These are phyloP conservation scores for Neopestalotiopsis sp. DNA, from an alignment of 2,329 filamentous ascomycete genomes.

Conservation along the genomic window DNA sequence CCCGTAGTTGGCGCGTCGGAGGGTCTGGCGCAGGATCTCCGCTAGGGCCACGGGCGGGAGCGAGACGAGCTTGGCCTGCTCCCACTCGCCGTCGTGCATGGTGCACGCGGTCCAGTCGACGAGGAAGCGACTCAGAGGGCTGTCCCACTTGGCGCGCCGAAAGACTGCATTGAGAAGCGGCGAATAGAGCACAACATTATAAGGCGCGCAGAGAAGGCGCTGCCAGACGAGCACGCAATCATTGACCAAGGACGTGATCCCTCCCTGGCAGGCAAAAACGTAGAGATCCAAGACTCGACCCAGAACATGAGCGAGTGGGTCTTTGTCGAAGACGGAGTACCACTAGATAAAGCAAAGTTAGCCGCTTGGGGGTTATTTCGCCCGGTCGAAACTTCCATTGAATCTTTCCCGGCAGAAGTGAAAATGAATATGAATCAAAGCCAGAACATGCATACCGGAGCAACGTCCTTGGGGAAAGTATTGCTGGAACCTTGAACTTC, in stretches of 20 bases:
- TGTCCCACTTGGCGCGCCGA: neutral
- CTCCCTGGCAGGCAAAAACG: neutral
- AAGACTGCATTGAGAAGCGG: neutral
- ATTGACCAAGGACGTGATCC: neutral
- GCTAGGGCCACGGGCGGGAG: neutral
- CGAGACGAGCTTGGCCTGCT: neutral
- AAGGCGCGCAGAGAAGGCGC: neutral
- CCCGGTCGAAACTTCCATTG: too few relatives aligned
- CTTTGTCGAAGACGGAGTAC: neutral
- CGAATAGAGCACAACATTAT: neutral
- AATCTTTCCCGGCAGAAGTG: neutral
- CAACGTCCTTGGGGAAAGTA: neutral
- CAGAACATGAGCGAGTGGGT: neutral
- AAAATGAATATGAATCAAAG: neutral
- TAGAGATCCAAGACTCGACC: constrained; percentile 1
- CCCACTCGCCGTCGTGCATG: neutral
- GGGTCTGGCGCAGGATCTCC: neutral
- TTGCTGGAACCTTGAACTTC: neutral
- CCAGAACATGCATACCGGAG: neutral
- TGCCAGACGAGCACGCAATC: constrained; percentile 4
- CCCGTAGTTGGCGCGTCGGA: neutral
- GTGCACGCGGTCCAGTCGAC: neutral
- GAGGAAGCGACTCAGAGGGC: neutral
- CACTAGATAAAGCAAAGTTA: neutral
- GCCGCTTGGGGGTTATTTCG: too few relatives aligned